Conservation (phyloP, 495 filamentous ascomycete species). For the Letharia lupina region DNA sequence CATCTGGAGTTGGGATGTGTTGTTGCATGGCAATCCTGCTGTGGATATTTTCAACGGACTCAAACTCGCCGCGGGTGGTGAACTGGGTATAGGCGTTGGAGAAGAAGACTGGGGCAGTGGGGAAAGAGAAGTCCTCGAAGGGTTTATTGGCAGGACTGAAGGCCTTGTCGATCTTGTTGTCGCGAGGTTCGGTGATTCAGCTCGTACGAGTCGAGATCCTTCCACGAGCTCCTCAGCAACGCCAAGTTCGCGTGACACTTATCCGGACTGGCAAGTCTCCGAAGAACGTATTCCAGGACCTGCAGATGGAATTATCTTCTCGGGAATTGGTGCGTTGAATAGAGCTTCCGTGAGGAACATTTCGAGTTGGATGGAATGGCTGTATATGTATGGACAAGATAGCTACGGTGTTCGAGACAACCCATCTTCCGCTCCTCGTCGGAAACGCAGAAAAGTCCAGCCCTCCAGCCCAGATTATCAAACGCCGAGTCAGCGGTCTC, state of each 20-base stretch:
- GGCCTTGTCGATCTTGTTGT: conserved; percentile 79
- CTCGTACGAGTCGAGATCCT: conserved; percentile 14
- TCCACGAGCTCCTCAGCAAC: conserved; percentile 13
- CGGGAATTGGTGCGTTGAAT: conserved; percentile 62
- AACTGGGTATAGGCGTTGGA: conserved; percentile 86
- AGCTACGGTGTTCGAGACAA: conserved; percentile 77
- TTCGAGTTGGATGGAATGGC: conserved; percentile 73
- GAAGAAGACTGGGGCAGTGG: conserved; percentile 90
- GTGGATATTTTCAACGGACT: conserved; percentile 71
- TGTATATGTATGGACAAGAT: conserved; percentile 67
- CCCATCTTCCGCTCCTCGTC: conserved; percentile 47
- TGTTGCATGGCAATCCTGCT: conserved; percentile 81
- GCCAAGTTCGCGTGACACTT: neutral
- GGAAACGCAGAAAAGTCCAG: conserved; percentile 33
- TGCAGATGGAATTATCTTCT: conserved; percentile 76
- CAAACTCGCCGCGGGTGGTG: conserved; percentile 83
- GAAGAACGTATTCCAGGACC: conserved; percentile 28
- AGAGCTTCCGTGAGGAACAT: conserved; percentile 56
- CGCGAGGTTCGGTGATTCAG: conserved; percentile 64
- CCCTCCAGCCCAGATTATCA: neutral
- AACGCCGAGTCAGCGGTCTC: neutral
- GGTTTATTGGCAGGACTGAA: conserved; percentile 54
- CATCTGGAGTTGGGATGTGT: conserved; percentile 75
- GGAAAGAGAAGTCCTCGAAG: conserved; percentile 84
- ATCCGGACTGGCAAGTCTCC: conserved; percentile 5